Evolutionary conservation across 2,329 filamentous ascomycete genomes (phyloP), one percentile per base, ranked within the genome.

Genomic region (Periconia sp.): DNA sequence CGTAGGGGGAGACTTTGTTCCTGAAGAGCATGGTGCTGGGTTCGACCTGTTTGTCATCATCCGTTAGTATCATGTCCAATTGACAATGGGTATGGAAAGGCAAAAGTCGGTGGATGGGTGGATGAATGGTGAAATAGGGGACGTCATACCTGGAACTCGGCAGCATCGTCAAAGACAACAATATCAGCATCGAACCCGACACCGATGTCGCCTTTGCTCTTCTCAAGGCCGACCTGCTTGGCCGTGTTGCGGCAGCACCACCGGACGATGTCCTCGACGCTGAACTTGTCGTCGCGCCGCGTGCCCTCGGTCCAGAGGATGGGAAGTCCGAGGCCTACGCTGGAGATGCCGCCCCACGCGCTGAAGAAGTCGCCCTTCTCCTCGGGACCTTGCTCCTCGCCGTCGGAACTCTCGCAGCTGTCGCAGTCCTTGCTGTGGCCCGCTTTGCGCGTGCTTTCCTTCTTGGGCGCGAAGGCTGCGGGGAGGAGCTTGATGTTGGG

Each of bases 311-410:
- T 92, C 85, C 92, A 88, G 6, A 99, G 82, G 60, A 99, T 96
- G 5, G 91, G 91, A 3, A 99, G 82, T 0, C 94, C 94, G 1
- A 99, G 84, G 0, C 94, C 94, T 17, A 99, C 93, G 5, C 90
- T 94, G 3, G 90, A 93, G 67, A 99, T 96, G 14, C 94, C 94
- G 50, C 94, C 94, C 94, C 94, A 99, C 1, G 92, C 92, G 3
- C 89, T 86, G 76, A 97, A 94, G 81, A 99, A 97, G 76, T 97
- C 91, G 37, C 94, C 94, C 41, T 72, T 72, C 20, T 75, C 73
- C 19, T 78, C 75, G 37, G 75, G 70, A 1, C 74, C 66, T 10
- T 76, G 72, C 20, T 70, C 69, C 6, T 72, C 66, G 18, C 60
- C 63, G 51, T 65, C 70, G 33, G 49, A 60, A 49, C 55, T 60